Conservation (phyloP, 352 stramenopile genomes). For the Globisporangium paroecandrum region DNA sequence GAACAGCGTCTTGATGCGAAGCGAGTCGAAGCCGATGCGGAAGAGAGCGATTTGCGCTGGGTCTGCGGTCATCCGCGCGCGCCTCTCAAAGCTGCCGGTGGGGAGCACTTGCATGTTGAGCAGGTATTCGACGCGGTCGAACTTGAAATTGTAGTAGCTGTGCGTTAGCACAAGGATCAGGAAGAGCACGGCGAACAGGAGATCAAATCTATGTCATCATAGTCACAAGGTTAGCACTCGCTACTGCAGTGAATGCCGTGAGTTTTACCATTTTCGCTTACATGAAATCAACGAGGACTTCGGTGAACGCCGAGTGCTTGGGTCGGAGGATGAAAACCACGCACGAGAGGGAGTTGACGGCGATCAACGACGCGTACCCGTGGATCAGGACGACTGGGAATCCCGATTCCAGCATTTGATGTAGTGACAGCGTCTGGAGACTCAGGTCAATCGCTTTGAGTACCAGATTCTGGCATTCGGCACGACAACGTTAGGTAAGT, state of each 20-base stretch:
- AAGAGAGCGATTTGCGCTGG: conserved; percentile 27
- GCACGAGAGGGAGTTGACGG: conserved; percentile 25
- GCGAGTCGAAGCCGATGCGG: conserved; percentile 26
- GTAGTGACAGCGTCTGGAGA: conserved; percentile 27
- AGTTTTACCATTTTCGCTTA: neutral
- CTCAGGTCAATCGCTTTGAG: conserved; percentile 32
- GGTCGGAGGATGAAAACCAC: conserved; percentile 20
- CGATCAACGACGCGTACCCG: conserved; percentile 22
- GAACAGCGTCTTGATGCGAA: conserved; percentile 24
- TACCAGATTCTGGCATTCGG: conserved; percentile 23
- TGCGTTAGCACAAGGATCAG: conserved; percentile 27
- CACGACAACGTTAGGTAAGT: neutral
- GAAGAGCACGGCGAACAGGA: conserved; percentile 27
- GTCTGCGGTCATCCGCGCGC: conserved; percentile 27
- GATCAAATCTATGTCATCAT: conserved; percentile 22
- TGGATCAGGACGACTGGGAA: conserved; percentile 22
- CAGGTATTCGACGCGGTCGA: conserved; percentile 22
- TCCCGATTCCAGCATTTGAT: conserved; percentile 25
- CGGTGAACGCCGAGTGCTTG: conserved; percentile 24
- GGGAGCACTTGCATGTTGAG: conserved; percentile 29
- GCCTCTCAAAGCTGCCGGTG: conserved; percentile 28
- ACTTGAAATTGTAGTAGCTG: conserved; percentile 24
- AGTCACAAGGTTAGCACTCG: neutral
- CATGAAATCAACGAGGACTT: conserved; percentile 36
- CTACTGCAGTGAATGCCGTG: neutral